Base-by-base conservation (phyloP, 257 asterid genomes). In the Solanum verrucosum region DNA sequence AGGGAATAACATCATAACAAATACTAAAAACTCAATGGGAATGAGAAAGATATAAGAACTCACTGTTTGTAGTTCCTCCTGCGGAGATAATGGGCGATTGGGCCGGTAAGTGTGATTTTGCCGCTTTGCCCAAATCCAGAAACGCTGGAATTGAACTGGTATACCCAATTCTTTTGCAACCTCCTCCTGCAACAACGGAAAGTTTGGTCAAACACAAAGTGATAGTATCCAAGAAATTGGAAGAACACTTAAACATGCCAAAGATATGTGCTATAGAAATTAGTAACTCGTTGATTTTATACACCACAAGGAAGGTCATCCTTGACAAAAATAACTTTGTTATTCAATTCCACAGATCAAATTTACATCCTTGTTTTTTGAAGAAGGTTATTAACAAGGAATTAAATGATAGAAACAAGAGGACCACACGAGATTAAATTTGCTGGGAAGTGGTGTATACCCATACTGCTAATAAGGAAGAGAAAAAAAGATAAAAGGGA, bases 81-180 rank as follows among this genome's bases (percentile, higher is more conserved):
- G 98, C n/a, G 95, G 94, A 14, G 95, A 92, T 89, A 97, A 89
- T n/a, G 98, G 98, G 85, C 99, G 94, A 91, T 96, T 96, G 44
- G 98, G 99, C 84, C 99, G 98, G 59, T 92, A 96, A n/a, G 98
- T 96, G 90, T 95, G 98, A 93, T 97, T 97, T 91, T 96, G 98
- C 85, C 99, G 92, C 91, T 94, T 97, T 65, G 99, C 98, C 99
- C 99, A 97, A 84, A 96, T 89, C 98, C 99, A 97, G 88, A 94
- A 97, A 46, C 99, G 98, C 92, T 93, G 98, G 91, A 88, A 94
- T 84, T 96, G 96, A 84, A 96, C 98, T 59, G 98, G 98, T 87
- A 96, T 88, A 8, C 98, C 96, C 85, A 95, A 90, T 89, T 96
- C 98, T 89, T 93, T 94, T 87, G 98, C 99, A 40, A 96, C 98